Evolutionary conservation across 257 asterid species (phyloP), one percentile per base, ranked within the genome.

Genomic region (Prunella vulgaris): DNA sequence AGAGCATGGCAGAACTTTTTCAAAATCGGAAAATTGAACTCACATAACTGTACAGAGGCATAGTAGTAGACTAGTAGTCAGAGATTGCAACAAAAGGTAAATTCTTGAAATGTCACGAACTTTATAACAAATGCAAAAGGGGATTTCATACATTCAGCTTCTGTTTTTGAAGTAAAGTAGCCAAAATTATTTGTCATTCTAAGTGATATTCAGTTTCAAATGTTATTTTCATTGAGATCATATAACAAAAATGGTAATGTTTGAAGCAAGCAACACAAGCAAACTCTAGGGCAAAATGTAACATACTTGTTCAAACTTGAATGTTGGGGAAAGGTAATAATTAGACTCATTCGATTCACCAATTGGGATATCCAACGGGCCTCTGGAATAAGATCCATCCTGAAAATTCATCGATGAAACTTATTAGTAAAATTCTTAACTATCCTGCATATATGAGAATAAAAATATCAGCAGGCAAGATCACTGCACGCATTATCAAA

Each of bases 321-420:
- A 83, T 24, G 95, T 87, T 1, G 97, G 97, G 74, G 96, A 94
- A 56, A 87, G 80, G 83, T 81, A 94, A 80, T 91, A 89, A 4
- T 77, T 78, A 13, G 96, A 84, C 32, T 85, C 92, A 5, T 86
- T 88, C 40, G 27, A 12, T 70, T 79, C 99, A 70, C 92, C 86
- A 64, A 94, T 74, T 3, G 90, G 97, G 64, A 91, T 91, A 70
- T 86, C 95, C 81, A 89, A 82, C 3, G 97, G 97, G 58, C 99
- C 99, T 79, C 99, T 91, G 14, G 99, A 91, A 78, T 89, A 94
- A 71, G 99, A 94, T 64, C 99, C 97, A 83, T 94, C 99, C 99
- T 94, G 94, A 75, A 85, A 79, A 80, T 72, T 66, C 68, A 70
- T 61, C 63, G 67, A 46, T 58, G 25, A 27, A 67, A 48, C 30